Conservation (phyloP, 129 eudicot genomes). For the Calendula officinalis region DNA sequence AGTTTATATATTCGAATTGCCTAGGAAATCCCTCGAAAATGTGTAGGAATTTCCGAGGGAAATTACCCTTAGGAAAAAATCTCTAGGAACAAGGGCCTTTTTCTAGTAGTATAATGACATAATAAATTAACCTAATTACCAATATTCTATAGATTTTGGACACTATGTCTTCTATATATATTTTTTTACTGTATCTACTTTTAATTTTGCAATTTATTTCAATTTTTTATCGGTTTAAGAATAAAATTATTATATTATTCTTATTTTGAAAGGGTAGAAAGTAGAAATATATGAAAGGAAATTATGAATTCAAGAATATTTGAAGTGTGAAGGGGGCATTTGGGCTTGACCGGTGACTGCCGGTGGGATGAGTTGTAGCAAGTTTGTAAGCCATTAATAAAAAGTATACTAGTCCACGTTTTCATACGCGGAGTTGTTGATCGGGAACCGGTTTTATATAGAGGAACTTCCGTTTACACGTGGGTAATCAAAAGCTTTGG, state of each 20-base stretch:
- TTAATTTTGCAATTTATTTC: too few species aligned
- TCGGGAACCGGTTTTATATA: constrained; percentile 50
- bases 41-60: too few species aligned
- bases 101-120: too few species aligned
- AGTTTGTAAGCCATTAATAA: constrained; percentile 33
- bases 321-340: constrained; percentile 36
- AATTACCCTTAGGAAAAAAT: too few species aligned
- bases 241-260: background rate
- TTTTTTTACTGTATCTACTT: too few species aligned
- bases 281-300: background rate
- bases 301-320: background rate
- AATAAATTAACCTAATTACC: too few species aligned
- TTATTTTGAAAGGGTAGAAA: constrained; percentile 19
- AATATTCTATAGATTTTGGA: too few species aligned
- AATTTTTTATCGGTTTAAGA: too few species aligned
- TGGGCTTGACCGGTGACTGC: constrained; percentile 54
- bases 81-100: too few species aligned
- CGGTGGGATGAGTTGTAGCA: constrained; percentile 37
- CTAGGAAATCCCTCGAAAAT: too few species aligned
- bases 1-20: too few species aligned
- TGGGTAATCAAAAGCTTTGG: constrained; percentile 19
- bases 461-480: constrained; percentile 35
- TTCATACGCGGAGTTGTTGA: constrained; percentile 46
- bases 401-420: constrained; percentile 23
- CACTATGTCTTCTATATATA: too few species aligned